Evolutionary conservation across 108 stramenopile species (phyloP).

Genomic region (Cyclotella atomus): DNA sequence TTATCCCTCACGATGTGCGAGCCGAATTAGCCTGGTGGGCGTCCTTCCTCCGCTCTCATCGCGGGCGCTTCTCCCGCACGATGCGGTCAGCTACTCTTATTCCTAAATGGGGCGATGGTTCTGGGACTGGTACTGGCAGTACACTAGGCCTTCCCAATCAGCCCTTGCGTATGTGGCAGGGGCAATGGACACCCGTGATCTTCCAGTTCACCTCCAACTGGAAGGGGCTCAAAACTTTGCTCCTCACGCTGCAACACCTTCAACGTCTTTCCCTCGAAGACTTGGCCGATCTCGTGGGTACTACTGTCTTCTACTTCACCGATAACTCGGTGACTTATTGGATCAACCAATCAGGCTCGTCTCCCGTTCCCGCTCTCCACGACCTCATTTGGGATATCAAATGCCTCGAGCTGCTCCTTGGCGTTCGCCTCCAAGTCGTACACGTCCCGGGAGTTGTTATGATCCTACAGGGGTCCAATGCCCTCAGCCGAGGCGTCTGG

Average conservation of each 20-base stretch:
- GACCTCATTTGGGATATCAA: not conserved
- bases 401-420: not conserved
- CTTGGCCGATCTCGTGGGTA: not conserved
- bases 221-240: slow-evolving; percentile 1
- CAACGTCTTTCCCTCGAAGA: no score
- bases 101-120: slow-evolving; percentile 1
- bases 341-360: not conserved
- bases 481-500: slow-evolving; percentile 1
- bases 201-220: slow-evolving; percentile 2
- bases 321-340: not conserved
- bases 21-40: not conserved
- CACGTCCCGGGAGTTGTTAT: slow-evolving; percentile 2
- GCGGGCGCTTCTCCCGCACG: not conserved
- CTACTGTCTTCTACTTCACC: slow-evolving; percentile 4
- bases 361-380: not conserved
- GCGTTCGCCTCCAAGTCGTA: not conserved
- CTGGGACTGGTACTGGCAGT: not conserved
- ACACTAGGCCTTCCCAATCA: slow-evolving; percentile 5
- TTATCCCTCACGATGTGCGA: not conserved
- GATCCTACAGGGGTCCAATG: not conserved
- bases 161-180: not conserved
- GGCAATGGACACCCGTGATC: not conserved
- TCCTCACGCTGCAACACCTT: not conserved
- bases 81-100: not conserved
- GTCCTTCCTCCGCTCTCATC: not conserved